Evolutionary conservation across 495 filamentous ascomycete genomes (phyloP), one percentile per base, ranked within the genome.

Genomic region (Hypomontagnella submonticulosa): DNA sequence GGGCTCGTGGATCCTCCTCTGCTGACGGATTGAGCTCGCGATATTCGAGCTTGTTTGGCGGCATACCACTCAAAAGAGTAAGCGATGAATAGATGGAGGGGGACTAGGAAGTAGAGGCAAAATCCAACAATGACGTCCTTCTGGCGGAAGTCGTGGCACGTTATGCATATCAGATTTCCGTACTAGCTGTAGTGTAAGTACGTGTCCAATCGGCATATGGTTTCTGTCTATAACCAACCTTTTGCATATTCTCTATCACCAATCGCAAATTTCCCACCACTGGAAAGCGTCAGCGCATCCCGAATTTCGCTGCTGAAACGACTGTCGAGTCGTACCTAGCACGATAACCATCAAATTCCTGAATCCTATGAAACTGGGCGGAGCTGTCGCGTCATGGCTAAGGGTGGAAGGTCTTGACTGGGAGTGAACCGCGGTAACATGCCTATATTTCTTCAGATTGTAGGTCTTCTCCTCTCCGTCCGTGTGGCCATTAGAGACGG

Each of bases 261-360:
- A 99, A 82, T 63, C 95, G 86, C 7, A 99, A 80, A 68, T 99
- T 99, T 71, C 93, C 92, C 42, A 93, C 93, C 68, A 97, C 92
- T 91, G 34, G 30, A 41, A 46, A 51, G 33, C n/a, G 40, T 67
- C 7, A 66, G 63, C 4, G 16, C 30, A 32, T 18, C 6, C 48
- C 44, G 23, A 0, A 42, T 16, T 19, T 40, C 19, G 9, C 7
- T n/a, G 12, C 8, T 0, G 57, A 57, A 18, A n/a, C 12, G 6
- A 18, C 11, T n/a, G 52, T 11, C 18, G 41, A 15, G 70, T 80
- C 38, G 23, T 84, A 95, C 92, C 87, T 51, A 97, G 77, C 36
- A 97, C 91, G 62, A 98, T 88, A 10, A 97, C 91, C 94, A 97
- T 97, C 46, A 99, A 81, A 67, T 99, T 99, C 32, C 93, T 83